Evolutionary conservation across 2,329 filamentous ascomycete genomes (phyloP).

Genomic region (Colletotrichum zoysiae): DNA sequence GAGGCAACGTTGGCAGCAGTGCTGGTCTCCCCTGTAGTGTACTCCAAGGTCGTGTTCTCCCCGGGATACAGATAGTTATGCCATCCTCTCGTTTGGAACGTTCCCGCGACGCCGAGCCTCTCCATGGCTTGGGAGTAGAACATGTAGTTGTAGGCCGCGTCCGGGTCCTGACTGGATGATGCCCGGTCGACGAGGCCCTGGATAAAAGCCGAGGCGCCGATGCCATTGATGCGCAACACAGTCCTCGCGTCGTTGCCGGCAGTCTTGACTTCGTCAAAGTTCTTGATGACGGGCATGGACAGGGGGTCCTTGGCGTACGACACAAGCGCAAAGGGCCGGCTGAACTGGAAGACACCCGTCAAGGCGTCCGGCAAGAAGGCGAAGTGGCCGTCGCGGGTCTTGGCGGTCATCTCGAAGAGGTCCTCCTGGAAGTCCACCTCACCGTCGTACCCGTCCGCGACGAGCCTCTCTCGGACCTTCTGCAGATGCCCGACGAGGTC

Average conservation of each 20-base stretch:
- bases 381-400: conserved; percentile 57
- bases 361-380: conserved; percentile 56
- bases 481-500: conserved; percentile 42
- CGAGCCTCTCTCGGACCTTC: conserved; percentile 49
- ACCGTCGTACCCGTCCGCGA: conserved; percentile 51
- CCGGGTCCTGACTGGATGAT: conserved; percentile 44
- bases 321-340: conserved; percentile 54
- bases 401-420: conserved; percentile 54
- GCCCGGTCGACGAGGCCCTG: conserved; percentile 40
- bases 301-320: conserved; percentile 52
- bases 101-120: conserved; percentile 44
- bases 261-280: conserved; percentile 54
- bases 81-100: conserved; percentile 49
- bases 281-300: conserved; percentile 59
- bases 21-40: conserved; percentile 52
- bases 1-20: conserved; percentile 49
- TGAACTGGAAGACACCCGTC: conserved; percentile 53
- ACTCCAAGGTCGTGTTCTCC: conserved; percentile 38
- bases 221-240: conserved; percentile 46
- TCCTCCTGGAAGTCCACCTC: conserved; percentile 58
- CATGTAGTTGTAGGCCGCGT: conserved; percentile 54
- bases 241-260: conserved; percentile 42
- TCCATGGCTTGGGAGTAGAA: conserved; percentile 48
- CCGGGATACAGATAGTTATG: conserved; percentile 46
- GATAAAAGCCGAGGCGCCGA: conserved; percentile 44